Conservation (phyloP, 805 yeast species). For the Ogataea zsoltii region DNA sequence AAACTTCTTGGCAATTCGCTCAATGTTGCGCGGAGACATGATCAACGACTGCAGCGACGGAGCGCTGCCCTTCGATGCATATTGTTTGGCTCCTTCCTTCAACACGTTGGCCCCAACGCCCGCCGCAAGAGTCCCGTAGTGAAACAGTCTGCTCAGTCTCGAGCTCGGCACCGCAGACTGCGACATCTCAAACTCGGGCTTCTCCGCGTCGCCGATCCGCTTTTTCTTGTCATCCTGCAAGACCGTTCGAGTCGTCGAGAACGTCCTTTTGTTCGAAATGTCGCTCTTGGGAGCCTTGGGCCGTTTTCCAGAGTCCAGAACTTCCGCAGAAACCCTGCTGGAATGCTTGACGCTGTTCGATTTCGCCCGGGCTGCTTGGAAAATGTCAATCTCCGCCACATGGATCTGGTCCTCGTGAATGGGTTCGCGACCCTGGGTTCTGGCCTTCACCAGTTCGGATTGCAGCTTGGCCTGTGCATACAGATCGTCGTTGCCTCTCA, state of each 20-base stretch:
- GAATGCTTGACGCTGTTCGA: constrained; percentile 27
- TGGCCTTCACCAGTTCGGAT: constrained; percentile 28
- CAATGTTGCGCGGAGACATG: constrained; percentile 80
- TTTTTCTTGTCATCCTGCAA: constrained; percentile 9
- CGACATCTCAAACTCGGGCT: constrained; percentile 48
- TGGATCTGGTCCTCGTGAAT: constrained; percentile 6
- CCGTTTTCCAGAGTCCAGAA: constrained; percentile 20
- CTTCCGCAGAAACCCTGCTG: constrained; percentile 11
- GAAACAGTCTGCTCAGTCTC: constrained; percentile 85
- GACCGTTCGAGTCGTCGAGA: constrained; percentile 13
- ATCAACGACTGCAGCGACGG: constrained; percentile 59
- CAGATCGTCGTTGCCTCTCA: constrained; percentile 28
- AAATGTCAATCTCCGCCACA: constrained; percentile 32
- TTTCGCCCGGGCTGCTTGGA: constrained; percentile 34
- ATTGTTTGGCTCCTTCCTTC: constrained; percentile 69
- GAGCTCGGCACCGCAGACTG: constrained; percentile 82
- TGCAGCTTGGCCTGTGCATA: constrained; percentile 27
- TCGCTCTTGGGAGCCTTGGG: constrained; percentile 19
- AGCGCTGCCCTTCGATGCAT: constrained; percentile 47
- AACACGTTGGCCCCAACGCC: constrained; percentile 86
- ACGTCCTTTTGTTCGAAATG: constrained; percentile 23
- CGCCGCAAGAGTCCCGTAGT: constrained; percentile 91
- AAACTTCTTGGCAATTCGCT: constrained; percentile 82
- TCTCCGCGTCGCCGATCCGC: constrained; percentile 32
- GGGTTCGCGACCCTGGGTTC: constrained; percentile 3